phyloP scores from a whole-genome alignment of 129 eudicot species.

The Dittrichia graveolens region DNA sequence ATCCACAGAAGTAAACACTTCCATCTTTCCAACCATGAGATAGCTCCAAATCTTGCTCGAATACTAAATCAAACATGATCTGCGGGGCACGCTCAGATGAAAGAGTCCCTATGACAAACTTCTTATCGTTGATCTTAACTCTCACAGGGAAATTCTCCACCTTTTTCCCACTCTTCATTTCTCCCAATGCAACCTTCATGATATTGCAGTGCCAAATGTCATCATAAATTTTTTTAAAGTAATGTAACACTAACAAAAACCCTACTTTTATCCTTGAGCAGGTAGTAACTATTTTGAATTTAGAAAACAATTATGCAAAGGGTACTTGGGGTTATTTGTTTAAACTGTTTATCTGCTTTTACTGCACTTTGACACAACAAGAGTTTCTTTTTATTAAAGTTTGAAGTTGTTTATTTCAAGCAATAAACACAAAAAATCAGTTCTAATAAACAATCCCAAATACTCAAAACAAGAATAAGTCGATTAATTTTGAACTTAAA shows the following conservation, averaged over 20 bases:
- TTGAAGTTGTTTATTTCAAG: too few species aligned
- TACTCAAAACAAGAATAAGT: too few species aligned
- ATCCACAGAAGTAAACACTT: conserved; percentile 73
- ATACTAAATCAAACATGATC: conserved; percentile 65
- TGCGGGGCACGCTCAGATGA: conserved; percentile 62
- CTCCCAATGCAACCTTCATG: conserved; percentile 72
- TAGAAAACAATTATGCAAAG: too few species aligned
- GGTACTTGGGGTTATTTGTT: too few species aligned
- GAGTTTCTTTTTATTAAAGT: too few species aligned
- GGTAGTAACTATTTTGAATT: too few species aligned
- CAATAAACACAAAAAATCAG: too few species aligned
- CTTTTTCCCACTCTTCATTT: conserved; percentile 56
- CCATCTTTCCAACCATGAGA: conserved; percentile 86
- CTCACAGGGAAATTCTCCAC: conserved; percentile 46
- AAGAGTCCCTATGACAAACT: conserved; percentile 52
- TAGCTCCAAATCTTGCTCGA: conserved; percentile 72
- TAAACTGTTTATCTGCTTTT: too few species aligned
- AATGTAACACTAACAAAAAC: background rate
- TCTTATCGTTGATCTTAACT: conserved; percentile 40
- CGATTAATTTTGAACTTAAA: too few species aligned
- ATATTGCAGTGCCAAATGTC: background rate
- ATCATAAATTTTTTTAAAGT: background rate
- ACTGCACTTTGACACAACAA: too few species aligned
- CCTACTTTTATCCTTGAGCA: too few species aligned
- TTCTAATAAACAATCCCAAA: too few species aligned